Evolutionary conservation across 1,284 basidiomycete species (phyloP), one percentile per base, ranked within the genome.

Genomic region (Leccinum huronense): DNA sequence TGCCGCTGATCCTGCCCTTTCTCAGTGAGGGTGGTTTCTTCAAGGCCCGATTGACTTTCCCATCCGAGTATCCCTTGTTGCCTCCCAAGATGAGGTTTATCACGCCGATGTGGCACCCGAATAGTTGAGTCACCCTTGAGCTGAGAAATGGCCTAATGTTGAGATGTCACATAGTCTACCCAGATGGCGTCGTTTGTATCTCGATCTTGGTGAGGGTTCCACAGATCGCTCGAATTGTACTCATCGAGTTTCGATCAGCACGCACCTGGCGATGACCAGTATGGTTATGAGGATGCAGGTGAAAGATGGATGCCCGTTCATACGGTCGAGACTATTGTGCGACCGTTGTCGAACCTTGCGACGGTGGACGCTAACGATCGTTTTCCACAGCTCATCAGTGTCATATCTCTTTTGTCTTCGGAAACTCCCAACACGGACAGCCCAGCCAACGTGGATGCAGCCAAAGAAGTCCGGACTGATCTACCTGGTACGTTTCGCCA

Each of bases 91-190:
- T 99, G 94, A 87, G 87, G 63, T 99, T 99, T 76, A 85, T 92
- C 68, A 95, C 95, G 5, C 88, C 89, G 66, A 98, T 99, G 96
- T 98, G 97, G 97, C 97, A 99, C 79, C 97, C 97, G 13, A 99
- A 98, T 78, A 94, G 96, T 97, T 75, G 68, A 73, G 86, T 77
- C 53, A 55, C 42, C 48, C 57, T 30, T 61, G 55, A 31, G 16
- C 27, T 48, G 30, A 36, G 56, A 45, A 3, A 14, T 27, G n/a
- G 48, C 59, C 60, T 58, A 67, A 63, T 54, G 51, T 48, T 67
- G 60, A 60, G 8, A 56, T 55, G 31, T 67, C 56, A 48, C 48
- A 23, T 71, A 97, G 95, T 97, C 72, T 99, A 98, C 75, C 73
- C 87, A 23, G 91, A 94, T 76, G 95, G 95, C 30, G 86, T 84